Base-by-base conservation (phyloP, 1,284 basidiomycete genomes). In the Veloboletus limbatus region DNA sequence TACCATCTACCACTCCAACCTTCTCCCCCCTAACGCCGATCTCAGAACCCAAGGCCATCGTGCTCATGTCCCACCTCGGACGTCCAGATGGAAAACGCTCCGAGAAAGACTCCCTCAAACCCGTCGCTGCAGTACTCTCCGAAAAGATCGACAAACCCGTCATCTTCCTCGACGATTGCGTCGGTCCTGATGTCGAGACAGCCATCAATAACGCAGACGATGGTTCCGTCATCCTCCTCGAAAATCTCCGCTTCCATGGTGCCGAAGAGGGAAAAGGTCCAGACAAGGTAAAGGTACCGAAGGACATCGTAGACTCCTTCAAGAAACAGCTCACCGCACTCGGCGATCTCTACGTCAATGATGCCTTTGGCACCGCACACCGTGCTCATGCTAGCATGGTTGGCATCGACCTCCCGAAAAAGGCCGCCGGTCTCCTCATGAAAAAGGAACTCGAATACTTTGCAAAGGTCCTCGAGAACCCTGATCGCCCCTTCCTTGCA, bases 381-480 rank as follows among this genome's bases (percentile, higher is more conserved):
- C 92, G 96, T 58, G 95, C 92, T 18, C 97, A 99, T 72, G 97
- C 96, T 1, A 95, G 92, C 60, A 97, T 99, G 92, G 97, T 99
- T 59, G 96, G 96, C 55, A 80, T 99, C 56, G 82, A 97, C 69
- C 81, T 98, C 30, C 83, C 86, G n/a, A 87, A 96, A 70, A 83
- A 93, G 59, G 96, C 96, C 8, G 84, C 95, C 31, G 96, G 96
- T 39, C 95, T 97, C 78, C 79, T 99, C 56, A 90, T 99, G 79
- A 97, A 96, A 78, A 98, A 98, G 74, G 96, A 99, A 72, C 85
- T 99, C 58, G 95, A 98, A 64, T 99, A 88, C 78, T 99, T 99
- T 69, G 93, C 96, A 47, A 98, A 97, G 76, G 95, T 92, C 45
- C 81, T 99, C 40, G 96, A 99, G 71, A 83, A 78, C 60, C 96